Conservation (phyloP, 1,284 basidiomycete genomes). For the Naganishia cerealis region DNA sequence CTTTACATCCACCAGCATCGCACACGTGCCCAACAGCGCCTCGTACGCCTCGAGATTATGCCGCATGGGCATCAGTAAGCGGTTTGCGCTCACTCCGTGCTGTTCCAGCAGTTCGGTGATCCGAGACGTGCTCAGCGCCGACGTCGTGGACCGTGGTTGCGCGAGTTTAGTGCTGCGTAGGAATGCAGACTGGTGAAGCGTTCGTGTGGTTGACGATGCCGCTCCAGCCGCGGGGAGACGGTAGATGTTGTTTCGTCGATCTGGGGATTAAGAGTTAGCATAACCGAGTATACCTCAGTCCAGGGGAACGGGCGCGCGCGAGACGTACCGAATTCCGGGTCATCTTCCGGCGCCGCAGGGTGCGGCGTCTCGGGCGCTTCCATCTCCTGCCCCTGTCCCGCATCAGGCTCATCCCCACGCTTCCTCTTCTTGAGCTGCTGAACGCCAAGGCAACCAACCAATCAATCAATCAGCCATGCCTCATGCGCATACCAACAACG, state of each 20-base stretch:
- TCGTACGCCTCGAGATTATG: conserved; percentile 74
- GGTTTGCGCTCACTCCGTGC: conserved; percentile 68
- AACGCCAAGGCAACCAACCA: background rate
- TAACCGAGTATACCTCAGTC: background rate
- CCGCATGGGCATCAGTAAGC: conserved; percentile 86
- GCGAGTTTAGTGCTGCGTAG: conserved; percentile 81
- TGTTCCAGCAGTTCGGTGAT: conserved; percentile 73
- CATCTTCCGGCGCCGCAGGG: conserved; percentile 36
- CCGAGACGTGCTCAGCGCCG: conserved; percentile 62
- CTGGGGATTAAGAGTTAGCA: conserved; percentile 33
- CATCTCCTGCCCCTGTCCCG: conserved; percentile 2
- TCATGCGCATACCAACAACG: conserved; percentile 8
- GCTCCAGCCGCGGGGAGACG: conserved; percentile 39
- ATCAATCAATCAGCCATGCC: background rate
- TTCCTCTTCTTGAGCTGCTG: conserved; percentile 47
- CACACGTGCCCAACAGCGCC: conserved; percentile 68
- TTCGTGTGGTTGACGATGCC: conserved; percentile 37
- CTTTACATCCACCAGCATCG: conserved; percentile 78
- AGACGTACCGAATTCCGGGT: conserved; percentile 44
- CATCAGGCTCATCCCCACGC: conserved; percentile 44
- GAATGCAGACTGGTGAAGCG: conserved; percentile 67
- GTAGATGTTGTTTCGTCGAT: conserved; percentile 50
- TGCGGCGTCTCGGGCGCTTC: conserved; percentile 2
- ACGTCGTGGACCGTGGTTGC: conserved; percentile 62
- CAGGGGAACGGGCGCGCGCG: background rate